phyloP scores from a whole-genome alignment of 2,329 filamentous ascomycete species.

The Pezicula neosporulosa region DNA sequence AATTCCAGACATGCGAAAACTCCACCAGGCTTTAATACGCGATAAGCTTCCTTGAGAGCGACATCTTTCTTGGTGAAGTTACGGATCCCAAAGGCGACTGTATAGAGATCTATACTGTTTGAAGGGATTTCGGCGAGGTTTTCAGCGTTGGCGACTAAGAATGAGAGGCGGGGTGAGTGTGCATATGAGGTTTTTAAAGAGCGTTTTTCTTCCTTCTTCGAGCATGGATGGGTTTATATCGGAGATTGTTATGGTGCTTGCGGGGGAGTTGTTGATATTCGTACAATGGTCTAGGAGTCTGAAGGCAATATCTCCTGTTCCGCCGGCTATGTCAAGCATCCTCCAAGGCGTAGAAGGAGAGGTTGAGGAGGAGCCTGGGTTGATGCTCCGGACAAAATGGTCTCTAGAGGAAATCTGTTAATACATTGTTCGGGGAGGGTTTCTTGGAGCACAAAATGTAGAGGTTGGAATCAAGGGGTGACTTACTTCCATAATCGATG shows the following conservation, averaged over 20 bases:
- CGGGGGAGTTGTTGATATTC: slow-evolving; percentile 72
- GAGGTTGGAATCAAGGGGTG: slow-evolving; percentile 4
- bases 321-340: slow-evolving; percentile 94
- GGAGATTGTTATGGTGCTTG: slow-evolving; percentile 82
- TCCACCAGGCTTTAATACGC: slow-evolving; percentile 89
- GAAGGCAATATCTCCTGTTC: slow-evolving; percentile 97
- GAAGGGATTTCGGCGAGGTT: slow-evolving; percentile 63
- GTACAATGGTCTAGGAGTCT: slow-evolving; percentile 89
- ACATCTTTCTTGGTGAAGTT: slow-evolving; percentile 93
- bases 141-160: slow-evolving; percentile 90
- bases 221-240: slow-evolving; percentile 98
- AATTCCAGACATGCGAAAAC: slow-evolving; percentile 98
- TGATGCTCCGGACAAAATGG: slow-evolving; percentile 87
- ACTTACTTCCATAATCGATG: slow-evolving; percentile 87
- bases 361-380: slow-evolving; percentile 52
- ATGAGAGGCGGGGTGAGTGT: slow-evolving; percentile 59
- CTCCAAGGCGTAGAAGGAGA: slow-evolving; percentile 52
- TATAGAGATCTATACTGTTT: slow-evolving; percentile 87
- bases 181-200: slow-evolving; percentile 52
- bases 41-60: slow-evolving; percentile 77
- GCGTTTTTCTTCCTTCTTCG: slow-evolving; percentile 79
- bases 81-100: slow-evolving; percentile 93
- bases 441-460: not conserved
- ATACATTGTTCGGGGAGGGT: not conserved
- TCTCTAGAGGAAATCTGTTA: slow-evolving; percentile 48